Base-by-base conservation (phyloP, 495 filamentous ascomycete genomes). In the Immersiella caudata region DNA sequence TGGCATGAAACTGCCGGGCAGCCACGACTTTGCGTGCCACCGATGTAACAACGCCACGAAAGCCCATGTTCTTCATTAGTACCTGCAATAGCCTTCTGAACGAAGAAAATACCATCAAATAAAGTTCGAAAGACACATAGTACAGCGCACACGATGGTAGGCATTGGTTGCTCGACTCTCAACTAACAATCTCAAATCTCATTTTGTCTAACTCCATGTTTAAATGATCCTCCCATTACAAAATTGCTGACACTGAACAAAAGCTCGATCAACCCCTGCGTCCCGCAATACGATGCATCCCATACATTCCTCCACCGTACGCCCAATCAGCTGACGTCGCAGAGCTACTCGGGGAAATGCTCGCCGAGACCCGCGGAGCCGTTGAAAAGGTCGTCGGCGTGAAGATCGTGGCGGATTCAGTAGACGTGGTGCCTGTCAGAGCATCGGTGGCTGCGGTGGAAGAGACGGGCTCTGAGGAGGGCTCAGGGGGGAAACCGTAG, bases 311-410 rank as follows among this genome's bases (percentile, higher is more conserved):
- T 8, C 29, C 29, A 33, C 29, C 40, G 14, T 46, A 46, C 40
- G 40, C 40, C 40, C 40, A 46, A 18, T 46, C 40, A 46, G 9
- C 40, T 2, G 40, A 46, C 40, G 40, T 14, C 40, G 40, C 4
- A 12, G 40, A 46, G 40, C 40, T 46, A 12, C 40, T 46, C 2
- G 40, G 40, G 11, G 40, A 46, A 12, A 46, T 46, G 11, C 40
- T 46, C 40, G 40, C 40, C 40, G 40, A 46, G 5, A 46, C 40
- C 11, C 40, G 4, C 40, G 52, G 22, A n/a, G 24, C 7, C 52
- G 52, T 55, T n/a, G 52, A 55, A 22, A 55, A 55, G 20, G 52
- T 55, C 2, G 52, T 55, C 20, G 52, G 52, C 52, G 24, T 26
- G 52, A 26, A 24, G 52, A 55, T 2, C 16, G 52, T 22, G 9